Percentiles rank a stretch among this genome's conserved stretches.
These are phyloP conservation scores for Pugionium cornutum DNA, from an alignment of 345 rosid genomes.

Conservation along the genomic window DNA sequence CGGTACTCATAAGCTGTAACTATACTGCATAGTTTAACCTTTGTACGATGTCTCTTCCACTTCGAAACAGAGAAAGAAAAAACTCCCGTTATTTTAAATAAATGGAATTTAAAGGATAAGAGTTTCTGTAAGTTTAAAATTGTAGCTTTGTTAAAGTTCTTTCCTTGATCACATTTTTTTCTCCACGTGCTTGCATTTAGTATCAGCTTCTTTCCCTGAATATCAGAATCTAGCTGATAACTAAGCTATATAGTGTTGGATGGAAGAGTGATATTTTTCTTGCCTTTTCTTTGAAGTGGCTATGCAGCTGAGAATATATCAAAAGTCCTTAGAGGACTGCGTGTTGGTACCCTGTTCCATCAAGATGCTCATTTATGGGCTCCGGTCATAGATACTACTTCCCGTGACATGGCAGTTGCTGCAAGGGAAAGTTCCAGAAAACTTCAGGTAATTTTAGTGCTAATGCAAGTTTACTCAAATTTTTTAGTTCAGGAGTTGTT, in stretches of 20 bases:
- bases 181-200: no score
- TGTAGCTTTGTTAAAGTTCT: no score
- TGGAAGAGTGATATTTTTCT: conserved; percentile 27
- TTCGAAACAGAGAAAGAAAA: conserved; percentile 5
- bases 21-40: neutral
- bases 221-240: neutral
- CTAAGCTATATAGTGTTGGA: conserved; percentile 30
- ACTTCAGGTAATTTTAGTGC: conserved; percentile 68
- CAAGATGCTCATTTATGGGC: conserved; percentile 76
- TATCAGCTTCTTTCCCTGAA: no score
- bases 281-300: conserved; percentile 68
- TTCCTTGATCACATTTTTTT: no score
- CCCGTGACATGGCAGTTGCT: conserved; percentile 86
- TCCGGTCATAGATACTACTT: conserved; percentile 52
- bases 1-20: neutral
- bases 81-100: neutral
- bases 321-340: conserved; percentile 80
- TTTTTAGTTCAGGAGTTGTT: neutral
- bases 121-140: no score
- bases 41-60: neutral
- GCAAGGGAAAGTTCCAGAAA: conserved; percentile 91
- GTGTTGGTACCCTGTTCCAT: conserved; percentile 90
- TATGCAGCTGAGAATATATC: conserved; percentile 65
- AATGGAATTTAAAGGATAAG: neutral
- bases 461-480: conserved; percentile 13